phyloP scores from a whole-genome alignment of 1,284 basidiomycete species.

The Ustilago crameri region DNA sequence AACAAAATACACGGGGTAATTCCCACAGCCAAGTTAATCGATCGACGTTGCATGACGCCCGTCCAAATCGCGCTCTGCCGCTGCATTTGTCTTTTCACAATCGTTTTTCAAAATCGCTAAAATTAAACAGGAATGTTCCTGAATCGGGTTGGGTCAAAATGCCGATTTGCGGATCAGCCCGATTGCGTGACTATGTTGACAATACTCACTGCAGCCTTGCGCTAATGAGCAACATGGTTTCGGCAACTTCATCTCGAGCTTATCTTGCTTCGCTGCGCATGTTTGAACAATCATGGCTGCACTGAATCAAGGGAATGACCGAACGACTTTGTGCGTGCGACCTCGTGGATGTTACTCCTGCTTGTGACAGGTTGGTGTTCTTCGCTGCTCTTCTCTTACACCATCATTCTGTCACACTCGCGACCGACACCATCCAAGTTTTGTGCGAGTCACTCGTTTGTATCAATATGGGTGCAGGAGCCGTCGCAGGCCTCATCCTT shows the following conservation, averaged over 20 bases:
- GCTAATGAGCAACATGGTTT: neutral
- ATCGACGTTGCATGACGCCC: constrained; percentile 6
- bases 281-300: neutral
- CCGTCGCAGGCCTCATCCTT: constrained; percentile 31
- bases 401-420: neutral
- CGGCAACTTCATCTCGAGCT: constrained; percentile 15
- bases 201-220: no score
- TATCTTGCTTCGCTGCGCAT: constrained; percentile 6
- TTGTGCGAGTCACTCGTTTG: neutral
- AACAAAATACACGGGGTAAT: no score
- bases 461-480: constrained; percentile 19
- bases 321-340: no score
- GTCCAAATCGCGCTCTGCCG: neutral
- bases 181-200: neutral
- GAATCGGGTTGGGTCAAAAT: neutral
- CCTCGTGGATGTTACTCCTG: no score
- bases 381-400: neutral
- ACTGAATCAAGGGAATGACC: no score
- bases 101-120: no score
- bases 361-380: no score
- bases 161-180: neutral
- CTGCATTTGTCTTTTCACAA: no score
- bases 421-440: neutral
- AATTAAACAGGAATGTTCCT: neutral
- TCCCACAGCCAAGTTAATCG: no score